Evolutionary conservation across 352 stramenopile species (phyloP).

Genomic region (Halophytophthora batemanensis): DNA sequence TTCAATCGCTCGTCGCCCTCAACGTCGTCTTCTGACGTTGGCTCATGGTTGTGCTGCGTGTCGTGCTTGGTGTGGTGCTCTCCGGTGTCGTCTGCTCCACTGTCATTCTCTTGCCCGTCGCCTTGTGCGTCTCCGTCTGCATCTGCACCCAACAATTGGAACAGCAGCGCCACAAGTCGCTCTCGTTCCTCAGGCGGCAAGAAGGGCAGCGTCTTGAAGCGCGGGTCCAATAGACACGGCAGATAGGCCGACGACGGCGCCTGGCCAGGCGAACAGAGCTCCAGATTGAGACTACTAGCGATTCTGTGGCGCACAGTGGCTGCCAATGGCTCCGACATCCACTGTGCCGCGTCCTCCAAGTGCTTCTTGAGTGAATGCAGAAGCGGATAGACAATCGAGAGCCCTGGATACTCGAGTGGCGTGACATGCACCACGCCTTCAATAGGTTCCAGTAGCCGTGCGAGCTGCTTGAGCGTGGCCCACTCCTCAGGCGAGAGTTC

Average conservation of each 20-base stretch:
- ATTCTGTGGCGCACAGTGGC: conserved; percentile 61
- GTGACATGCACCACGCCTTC: conserved; percentile 67
- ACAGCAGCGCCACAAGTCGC: conserved; percentile 48
- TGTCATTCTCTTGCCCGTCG: conserved; percentile 3
- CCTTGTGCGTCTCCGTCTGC: conserved; percentile 31
- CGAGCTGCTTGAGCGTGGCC: conserved; percentile 66
- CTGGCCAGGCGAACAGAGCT: conserved; percentile 46
- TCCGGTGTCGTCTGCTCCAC: background rate
- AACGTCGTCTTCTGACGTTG: conserved; percentile 7
- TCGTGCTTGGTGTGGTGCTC: no score
- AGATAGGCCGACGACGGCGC: conserved; percentile 61
- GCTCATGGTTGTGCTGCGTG: conserved; percentile 5
- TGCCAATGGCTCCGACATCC: conserved; percentile 63
- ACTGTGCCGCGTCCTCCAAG: conserved; percentile 52
- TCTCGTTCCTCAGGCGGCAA: conserved; percentile 50
- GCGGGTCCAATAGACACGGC: conserved; percentile 63
- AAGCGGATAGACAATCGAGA: conserved; percentile 70
- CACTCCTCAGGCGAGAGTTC: conserved; percentile 68
- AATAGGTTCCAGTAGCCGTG: conserved; percentile 57
- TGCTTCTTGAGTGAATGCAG: conserved; percentile 74
- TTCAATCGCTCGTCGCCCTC: conserved; percentile 23
- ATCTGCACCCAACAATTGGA: conserved; percentile 42
- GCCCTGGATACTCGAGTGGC: conserved; percentile 54
- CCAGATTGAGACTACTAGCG: conserved; percentile 38
- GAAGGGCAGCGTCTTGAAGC: conserved; percentile 75